A percentile compares a stretch with the other conserved stretches of the same genome.
phyloP scores from a whole-genome alignment of 1,139 yeast species.

The Yamadazyma friedrichii region DNA sequence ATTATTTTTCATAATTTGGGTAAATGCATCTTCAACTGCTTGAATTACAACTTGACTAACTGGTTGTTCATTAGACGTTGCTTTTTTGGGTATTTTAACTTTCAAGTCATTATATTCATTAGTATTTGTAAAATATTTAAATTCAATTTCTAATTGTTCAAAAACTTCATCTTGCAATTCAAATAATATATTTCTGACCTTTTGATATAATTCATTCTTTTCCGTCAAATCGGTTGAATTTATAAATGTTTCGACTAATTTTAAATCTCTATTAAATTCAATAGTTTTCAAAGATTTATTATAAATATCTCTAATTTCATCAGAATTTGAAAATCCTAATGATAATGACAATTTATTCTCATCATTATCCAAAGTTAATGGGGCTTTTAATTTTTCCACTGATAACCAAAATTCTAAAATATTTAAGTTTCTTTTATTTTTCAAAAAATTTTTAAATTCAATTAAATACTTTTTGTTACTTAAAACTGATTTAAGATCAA shows the following conservation, averaged over 20 bases:
- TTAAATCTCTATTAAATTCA: conserved; percentile 10
- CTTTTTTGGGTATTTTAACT: background rate
- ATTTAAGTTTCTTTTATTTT: conserved; percentile 39
- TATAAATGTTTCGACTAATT: conserved; percentile 29
- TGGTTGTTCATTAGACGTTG: conserved; percentile 15
- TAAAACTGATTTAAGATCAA: conserved; percentile 9
- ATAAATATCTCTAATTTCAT: conserved; percentile 50
- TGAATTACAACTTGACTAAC: conserved; percentile 38
- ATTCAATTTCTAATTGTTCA: conserved; percentile 26
- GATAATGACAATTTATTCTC: conserved; percentile 14
- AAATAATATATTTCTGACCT: conserved; percentile 58
- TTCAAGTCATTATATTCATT: conserved; percentile 10
- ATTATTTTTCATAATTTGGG: conserved; percentile 51
- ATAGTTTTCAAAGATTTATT: conserved; percentile 35
- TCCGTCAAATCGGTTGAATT: conserved; percentile 13
- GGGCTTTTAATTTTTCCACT: conserved; percentile 69
- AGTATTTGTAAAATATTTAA: conserved; percentile 16
- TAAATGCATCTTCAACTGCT: conserved; percentile 73
- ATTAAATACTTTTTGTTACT: conserved; percentile 18
- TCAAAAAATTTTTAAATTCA: conserved; percentile 59
- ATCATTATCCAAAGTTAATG: conserved; percentile 24
- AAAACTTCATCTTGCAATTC: conserved; percentile 55
- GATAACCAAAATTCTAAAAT: conserved; percentile 63
- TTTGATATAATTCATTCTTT: conserved; percentile 26
- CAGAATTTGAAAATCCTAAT: conserved; percentile 35